phyloP scores from a whole-genome alignment of 169 alveolate genomes.

The Perkinsus marinus region DNA sequence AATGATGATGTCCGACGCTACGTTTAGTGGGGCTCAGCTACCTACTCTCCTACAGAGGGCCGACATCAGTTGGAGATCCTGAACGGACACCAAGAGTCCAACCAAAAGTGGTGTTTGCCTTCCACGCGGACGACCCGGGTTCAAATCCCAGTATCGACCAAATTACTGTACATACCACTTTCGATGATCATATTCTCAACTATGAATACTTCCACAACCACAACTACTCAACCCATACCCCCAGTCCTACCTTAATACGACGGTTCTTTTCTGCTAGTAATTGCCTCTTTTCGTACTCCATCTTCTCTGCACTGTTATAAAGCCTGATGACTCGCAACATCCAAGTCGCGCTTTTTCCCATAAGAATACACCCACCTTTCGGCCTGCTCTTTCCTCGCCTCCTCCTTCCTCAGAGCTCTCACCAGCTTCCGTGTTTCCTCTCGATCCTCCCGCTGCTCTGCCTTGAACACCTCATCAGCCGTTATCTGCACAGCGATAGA shows the following conservation, averaged over 20 bases:
- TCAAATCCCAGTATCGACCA: conserved; percentile 91
- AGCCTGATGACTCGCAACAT: not conserved
- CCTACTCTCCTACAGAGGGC: not conserved
- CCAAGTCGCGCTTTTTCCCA: too few species aligned
- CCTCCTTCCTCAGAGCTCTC: not conserved
- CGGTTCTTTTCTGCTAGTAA: not conserved
- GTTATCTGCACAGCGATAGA: not conserved
- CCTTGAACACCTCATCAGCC: not conserved
- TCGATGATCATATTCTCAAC: too few species aligned
- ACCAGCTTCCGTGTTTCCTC: not conserved
- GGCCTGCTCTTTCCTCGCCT: not conserved
- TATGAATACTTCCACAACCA: too few species aligned
- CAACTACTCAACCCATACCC: not conserved
- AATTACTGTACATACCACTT: not conserved
- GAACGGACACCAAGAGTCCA: not conserved
- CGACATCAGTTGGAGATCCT: not conserved
- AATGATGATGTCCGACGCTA: not conserved
- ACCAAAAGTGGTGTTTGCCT: conserved; percentile 70
- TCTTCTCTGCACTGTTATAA: not conserved
- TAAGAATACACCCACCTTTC: too few species aligned
- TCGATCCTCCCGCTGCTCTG: not conserved
- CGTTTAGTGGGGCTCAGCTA: not conserved
- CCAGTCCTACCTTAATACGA: not conserved
- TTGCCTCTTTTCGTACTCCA: not conserved
- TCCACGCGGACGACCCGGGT: conserved; percentile 95